phyloP scores from a whole-genome alignment of 2,329 filamentous ascomycete species.

The Chrysoporthe deuterocubensis region DNA sequence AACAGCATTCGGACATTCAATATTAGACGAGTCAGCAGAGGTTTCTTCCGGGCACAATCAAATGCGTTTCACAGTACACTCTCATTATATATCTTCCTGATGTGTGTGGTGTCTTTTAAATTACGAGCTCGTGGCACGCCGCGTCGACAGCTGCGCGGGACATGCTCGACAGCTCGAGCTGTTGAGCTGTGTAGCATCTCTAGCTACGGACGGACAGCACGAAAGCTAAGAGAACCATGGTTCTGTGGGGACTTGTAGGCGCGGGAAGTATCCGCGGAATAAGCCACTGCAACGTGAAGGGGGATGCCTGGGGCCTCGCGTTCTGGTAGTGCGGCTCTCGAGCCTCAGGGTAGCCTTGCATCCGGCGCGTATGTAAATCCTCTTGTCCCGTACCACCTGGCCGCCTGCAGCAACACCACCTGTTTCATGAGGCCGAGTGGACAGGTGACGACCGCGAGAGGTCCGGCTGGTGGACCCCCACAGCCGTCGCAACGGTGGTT shows the following conservation, averaged over 20 bases:
- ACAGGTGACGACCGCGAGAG: too few relatives aligned
- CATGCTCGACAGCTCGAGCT: background rate
- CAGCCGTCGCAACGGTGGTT: background rate
- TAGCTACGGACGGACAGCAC: background rate
- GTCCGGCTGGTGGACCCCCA: too few relatives aligned
- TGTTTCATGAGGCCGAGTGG: background rate
- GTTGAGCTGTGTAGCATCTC: background rate
- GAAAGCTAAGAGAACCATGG: background rate
- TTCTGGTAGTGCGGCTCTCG: background rate
- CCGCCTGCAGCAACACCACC: background rate
- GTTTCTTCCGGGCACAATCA: background rate
- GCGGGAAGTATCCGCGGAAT: conserved; percentile 1
- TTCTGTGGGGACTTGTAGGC: background rate
- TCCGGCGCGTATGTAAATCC: background rate
- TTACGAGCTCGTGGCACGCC: background rate
- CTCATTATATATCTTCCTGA: background rate
- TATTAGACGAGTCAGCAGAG: background rate
- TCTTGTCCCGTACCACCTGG: background rate
- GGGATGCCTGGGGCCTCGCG: background rate
- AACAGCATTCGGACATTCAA: conserved; percentile 24
- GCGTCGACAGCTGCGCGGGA: background rate
- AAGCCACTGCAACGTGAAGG: background rate
- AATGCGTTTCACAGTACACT: background rate
- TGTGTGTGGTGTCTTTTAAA: background rate
- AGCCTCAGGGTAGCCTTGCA: conserved; percentile 4